phyloP scores from a whole-genome alignment of 306 rosid species.

The Casuarina equisetifolia region DNA sequence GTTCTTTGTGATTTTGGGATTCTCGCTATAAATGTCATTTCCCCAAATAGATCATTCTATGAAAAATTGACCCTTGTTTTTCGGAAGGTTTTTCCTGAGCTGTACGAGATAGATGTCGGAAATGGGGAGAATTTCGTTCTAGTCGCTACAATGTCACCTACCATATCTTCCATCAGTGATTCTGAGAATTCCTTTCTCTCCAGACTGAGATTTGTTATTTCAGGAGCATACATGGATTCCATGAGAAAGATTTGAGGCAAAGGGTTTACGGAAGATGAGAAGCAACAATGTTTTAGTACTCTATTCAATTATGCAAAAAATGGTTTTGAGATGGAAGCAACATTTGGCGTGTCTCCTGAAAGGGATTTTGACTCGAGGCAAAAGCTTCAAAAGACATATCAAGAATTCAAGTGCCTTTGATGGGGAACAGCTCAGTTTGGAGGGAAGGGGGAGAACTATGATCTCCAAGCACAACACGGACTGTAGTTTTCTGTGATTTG shows the following conservation, averaged over 20 bases:
- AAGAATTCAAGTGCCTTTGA: not conserved
- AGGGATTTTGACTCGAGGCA: not conserved
- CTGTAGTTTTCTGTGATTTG: not conserved
- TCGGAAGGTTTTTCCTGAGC: slow-evolving; percentile 49
- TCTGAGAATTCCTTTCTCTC: slow-evolving; percentile 40
- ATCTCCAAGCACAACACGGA: not conserved
- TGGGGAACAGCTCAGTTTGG: not conserved
- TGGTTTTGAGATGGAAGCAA: not conserved
- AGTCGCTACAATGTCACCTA: slow-evolving; percentile 46
- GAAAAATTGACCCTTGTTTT: slow-evolving; percentile 42
- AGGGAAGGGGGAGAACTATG: not conserved
- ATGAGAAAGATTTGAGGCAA: slow-evolving; percentile 37
- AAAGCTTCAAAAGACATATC: not conserved
- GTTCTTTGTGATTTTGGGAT: slow-evolving; percentile 66
- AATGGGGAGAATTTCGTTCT: slow-evolving; percentile 78
- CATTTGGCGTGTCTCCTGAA: not conserved
- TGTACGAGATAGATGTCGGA: slow-evolving; percentile 68
- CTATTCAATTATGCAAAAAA: not conserved
- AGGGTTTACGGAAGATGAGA: not conserved
- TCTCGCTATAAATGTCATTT: slow-evolving; percentile 65
- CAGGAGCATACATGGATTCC: slow-evolving; percentile 57
- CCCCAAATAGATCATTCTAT: slow-evolving; percentile 48
- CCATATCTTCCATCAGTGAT: slow-evolving; percentile 27
- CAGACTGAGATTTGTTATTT: slow-evolving; percentile 48
- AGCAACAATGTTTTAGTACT: not conserved